Evolutionary conservation across 2,329 filamentous ascomycete genomes (phyloP).

Genomic region (Trichoderma asperellum): DNA sequence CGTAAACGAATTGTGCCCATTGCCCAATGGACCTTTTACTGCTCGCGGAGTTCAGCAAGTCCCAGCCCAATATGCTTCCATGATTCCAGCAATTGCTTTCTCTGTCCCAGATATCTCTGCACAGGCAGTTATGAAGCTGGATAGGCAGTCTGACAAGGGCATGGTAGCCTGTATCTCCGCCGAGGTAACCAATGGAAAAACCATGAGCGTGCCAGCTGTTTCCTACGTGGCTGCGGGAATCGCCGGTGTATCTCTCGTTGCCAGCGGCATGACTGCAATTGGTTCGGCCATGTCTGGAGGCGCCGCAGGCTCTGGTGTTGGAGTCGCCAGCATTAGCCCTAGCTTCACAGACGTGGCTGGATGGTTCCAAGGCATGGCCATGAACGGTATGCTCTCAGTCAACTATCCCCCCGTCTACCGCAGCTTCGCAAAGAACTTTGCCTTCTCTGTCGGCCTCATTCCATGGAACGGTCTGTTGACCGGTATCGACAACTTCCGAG

Average conservation of each 20-base stretch:
- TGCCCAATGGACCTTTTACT: slow-evolving; percentile 74
- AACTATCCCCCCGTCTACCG: slow-evolving; percentile 85
- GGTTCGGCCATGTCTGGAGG: slow-evolving; percentile 57
- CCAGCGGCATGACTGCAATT: slow-evolving; percentile 73
- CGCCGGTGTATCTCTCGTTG: slow-evolving; percentile 77
- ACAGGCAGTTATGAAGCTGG: slow-evolving; percentile 76
- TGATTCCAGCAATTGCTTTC: slow-evolving; percentile 90
- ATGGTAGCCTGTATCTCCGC: slow-evolving; percentile 84
- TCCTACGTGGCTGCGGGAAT: slow-evolving; percentile 84
- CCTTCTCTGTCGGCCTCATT: slow-evolving; percentile 83
- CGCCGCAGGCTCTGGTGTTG: slow-evolving; percentile 56
- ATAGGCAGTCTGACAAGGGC: slow-evolving; percentile 58
- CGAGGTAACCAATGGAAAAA: slow-evolving; percentile 84
- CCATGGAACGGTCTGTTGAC: slow-evolving; percentile 80
- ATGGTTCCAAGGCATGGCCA: slow-evolving; percentile 91
- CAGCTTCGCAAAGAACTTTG: slow-evolving; percentile 91
- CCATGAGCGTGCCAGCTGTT: slow-evolving; percentile 72
- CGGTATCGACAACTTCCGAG: slow-evolving; percentile 83
- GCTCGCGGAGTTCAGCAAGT: slow-evolving; percentile 74
- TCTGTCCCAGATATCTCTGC: slow-evolving; percentile 88
- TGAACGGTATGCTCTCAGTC: slow-evolving; percentile 95
- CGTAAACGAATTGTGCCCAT: slow-evolving; percentile 79
- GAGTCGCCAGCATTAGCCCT: slow-evolving; percentile 71
- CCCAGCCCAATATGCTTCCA: slow-evolving; percentile 67
- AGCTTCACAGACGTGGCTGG: slow-evolving; percentile 83